phyloP scores from a whole-genome alignment of 2,329 filamentous ascomycete species.

The Scedosporium boydii region DNA sequence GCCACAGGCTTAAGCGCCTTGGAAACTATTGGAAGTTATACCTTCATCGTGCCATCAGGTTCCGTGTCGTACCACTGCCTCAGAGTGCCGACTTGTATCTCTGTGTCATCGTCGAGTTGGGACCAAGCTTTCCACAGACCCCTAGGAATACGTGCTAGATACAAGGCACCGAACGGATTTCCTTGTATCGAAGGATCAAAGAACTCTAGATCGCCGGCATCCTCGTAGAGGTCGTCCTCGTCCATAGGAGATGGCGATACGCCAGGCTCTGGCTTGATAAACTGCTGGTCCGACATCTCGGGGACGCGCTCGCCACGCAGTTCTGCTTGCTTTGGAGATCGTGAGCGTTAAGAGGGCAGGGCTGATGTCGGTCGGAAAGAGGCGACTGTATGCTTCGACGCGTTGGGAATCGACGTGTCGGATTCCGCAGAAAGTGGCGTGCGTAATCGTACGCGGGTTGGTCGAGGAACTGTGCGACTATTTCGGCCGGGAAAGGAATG shows the following conservation, averaged over 20 bases:
- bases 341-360: background rate
- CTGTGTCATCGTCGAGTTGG: conserved; percentile 64
- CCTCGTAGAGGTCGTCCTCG: conserved; percentile 61
- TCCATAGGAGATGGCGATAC: conserved; percentile 33
- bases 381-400: too few relatives aligned
- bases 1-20: background rate
- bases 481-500: background rate
- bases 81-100: conserved; percentile 73
- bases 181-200: conserved; percentile 31
- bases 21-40: background rate
- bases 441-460: too few relatives aligned
- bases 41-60: conserved; percentile 31
- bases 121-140: conserved; percentile 75
- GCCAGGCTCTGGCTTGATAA: conserved; percentile 14
- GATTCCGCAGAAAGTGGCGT: too few relatives aligned
- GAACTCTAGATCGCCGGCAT: conserved; percentile 48
- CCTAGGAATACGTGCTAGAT: conserved; percentile 69
- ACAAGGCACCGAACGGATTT: conserved; percentile 37
- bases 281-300: conserved; percentile 1
- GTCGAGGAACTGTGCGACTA: too few relatives aligned
- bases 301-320: background rate
- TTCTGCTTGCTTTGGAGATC: background rate
- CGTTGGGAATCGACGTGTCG: too few relatives aligned
- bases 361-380: too few relatives aligned
- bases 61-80: conserved; percentile 46